These are phyloP conservation scores for Arthrobotrys iridis DNA, from an alignment of 2,329 filamentous ascomycete genomes.

Conservation along the genomic window DNA sequence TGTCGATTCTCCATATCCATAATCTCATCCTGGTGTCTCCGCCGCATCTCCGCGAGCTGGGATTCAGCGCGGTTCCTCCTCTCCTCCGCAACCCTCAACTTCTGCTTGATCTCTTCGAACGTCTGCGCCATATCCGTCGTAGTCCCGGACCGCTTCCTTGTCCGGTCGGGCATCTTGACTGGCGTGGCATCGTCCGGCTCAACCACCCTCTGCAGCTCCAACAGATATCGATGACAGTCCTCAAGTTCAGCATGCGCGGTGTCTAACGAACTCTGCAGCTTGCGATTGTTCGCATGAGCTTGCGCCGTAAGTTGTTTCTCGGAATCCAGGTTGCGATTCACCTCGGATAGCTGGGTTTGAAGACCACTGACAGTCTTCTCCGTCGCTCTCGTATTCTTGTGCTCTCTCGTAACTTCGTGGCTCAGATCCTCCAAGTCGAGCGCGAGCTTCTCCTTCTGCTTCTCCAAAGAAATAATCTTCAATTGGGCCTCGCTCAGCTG, in stretches of 20 bases:
- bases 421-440: slow-evolving; percentile 90
- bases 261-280: slow-evolving; percentile 81
- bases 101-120: slow-evolving; percentile 87
- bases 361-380: slow-evolving; percentile 85
- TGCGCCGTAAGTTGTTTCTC: slow-evolving; percentile 86
- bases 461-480: slow-evolving; percentile 83
- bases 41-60: slow-evolving; percentile 80
- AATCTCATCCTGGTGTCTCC: slow-evolving; percentile 76
- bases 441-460: slow-evolving; percentile 91
- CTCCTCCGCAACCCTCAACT: slow-evolving; percentile 82
- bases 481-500: slow-evolving; percentile 88
- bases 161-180: slow-evolving; percentile 73
- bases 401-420: slow-evolving; percentile 88
- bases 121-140: slow-evolving; percentile 82
- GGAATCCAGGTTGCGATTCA: slow-evolving; percentile 87
- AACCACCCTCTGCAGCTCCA: slow-evolving; percentile 84
- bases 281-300: slow-evolving; percentile 83
- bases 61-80: slow-evolving; percentile 82
- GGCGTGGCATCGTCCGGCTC: slow-evolving; percentile 75
- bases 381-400: slow-evolving; percentile 86
- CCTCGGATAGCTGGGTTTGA: slow-evolving; percentile 84
- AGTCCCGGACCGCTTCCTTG: slow-evolving; percentile 74
- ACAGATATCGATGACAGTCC: slow-evolving; percentile 80
- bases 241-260: slow-evolving; percentile 81
- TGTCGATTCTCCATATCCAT: slow-evolving; percentile 72